Evolutionary conservation across 1,284 basidiomycete species (phyloP).

Genomic region (Athelia psychrophila): DNA sequence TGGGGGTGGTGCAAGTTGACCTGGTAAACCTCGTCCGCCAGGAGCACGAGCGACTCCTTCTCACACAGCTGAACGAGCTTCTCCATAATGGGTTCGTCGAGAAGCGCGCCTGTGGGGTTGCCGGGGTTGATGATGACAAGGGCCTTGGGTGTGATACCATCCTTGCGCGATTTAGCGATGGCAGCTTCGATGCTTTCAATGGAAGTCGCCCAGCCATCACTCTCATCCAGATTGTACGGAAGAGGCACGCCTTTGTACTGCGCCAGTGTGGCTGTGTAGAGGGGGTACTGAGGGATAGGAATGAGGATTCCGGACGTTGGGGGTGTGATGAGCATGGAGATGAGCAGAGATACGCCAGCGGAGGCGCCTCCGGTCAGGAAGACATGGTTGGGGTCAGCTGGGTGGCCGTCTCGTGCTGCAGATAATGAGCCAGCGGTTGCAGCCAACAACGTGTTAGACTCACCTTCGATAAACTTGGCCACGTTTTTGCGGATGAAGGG

Average conservation of each 20-base stretch:
- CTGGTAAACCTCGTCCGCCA: constrained; percentile 97
- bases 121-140: constrained; percentile 96
- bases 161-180: constrained; percentile 63
- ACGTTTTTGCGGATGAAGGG: constrained; percentile 87
- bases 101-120: constrained; percentile 88
- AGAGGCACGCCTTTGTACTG: constrained; percentile 80
- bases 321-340: constrained; percentile 76
- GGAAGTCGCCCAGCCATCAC: constrained; percentile 84
- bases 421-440: background rate
- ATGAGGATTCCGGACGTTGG: constrained; percentile 81
- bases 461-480: constrained; percentile 86
- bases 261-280: constrained; percentile 94
- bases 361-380: constrained; percentile 96
- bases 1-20: constrained; percentile 76
- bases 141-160: constrained; percentile 71
- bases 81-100: constrained; percentile 70
- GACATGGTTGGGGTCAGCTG: constrained; percentile 82
- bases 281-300: constrained; percentile 97
- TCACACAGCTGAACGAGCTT: constrained; percentile 81
- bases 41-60: constrained; percentile 79
- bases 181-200: constrained; percentile 66
- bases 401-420: constrained; percentile 85
- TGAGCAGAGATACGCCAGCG: constrained; percentile 85
- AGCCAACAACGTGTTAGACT: constrained; percentile 18
- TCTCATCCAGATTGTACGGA: constrained; percentile 89